Evolutionary conservation across 257 asterid species (phyloP).

Genomic region (Primulina eburnea): DNA sequence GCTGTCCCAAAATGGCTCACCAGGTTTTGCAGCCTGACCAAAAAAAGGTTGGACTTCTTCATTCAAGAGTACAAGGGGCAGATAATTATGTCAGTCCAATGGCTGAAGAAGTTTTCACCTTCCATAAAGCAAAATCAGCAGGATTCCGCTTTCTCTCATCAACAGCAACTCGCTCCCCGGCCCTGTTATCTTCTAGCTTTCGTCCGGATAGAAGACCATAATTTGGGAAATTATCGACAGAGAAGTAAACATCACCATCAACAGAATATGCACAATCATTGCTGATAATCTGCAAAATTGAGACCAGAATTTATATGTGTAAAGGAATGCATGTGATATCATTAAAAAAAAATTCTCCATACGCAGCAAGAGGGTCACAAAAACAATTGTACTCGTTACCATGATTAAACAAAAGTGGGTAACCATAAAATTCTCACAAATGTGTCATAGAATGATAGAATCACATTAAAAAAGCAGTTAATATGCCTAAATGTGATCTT

Average conservation of each 20-base stretch:
- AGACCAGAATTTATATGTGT: slow-evolving; percentile 9
- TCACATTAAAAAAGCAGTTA: neutral
- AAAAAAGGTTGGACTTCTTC: slow-evolving; percentile 1
- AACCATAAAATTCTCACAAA: neutral
- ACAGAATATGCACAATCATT: slow-evolving; percentile 67
- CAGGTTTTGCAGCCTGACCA: slow-evolving; percentile 80
- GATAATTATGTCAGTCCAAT: neutral
- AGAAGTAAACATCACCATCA: slow-evolving; percentile 73
- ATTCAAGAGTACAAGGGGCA: neutral
- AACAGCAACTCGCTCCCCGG: slow-evolving; percentile 74
- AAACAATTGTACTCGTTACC: neutral
- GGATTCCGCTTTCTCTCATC: slow-evolving; percentile 75
- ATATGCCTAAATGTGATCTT: neutral
- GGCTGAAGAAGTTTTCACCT: slow-evolving; percentile 38
- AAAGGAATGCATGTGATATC: neutral
- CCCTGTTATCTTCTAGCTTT: slow-evolving; percentile 72
- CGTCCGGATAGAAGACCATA: slow-evolving; percentile 76
- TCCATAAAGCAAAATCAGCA: slow-evolving; percentile 92
- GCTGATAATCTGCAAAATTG: slow-evolving; percentile 47
- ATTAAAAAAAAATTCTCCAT: neutral
- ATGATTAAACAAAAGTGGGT: neutral
- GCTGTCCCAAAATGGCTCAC: slow-evolving; percentile 90
- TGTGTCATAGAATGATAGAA: neutral
- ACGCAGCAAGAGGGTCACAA: neutral
- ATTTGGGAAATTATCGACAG: slow-evolving; percentile 61